Evolutionary conservation across 2,329 filamentous ascomycete species (phyloP).

Genomic region (Penicillium sp.): DNA sequence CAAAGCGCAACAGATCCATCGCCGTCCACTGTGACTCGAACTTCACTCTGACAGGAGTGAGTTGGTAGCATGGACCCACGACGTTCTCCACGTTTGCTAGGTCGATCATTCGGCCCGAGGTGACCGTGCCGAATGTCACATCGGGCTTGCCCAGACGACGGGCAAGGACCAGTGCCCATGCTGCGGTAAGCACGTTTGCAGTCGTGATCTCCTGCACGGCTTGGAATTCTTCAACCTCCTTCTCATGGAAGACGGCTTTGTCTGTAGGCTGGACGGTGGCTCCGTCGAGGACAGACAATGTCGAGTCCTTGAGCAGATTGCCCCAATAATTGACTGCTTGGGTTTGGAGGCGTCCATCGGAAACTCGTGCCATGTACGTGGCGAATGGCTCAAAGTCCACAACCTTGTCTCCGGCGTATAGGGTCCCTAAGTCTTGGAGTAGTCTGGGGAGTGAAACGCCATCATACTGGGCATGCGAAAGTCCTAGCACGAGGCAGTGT

Average conservation of each 20-base stretch:
- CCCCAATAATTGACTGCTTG: constrained; percentile 53
- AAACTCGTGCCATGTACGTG: constrained; percentile 38
- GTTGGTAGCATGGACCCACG: constrained; percentile 56
- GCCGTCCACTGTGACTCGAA: constrained; percentile 52
- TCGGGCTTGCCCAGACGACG: constrained; percentile 50
- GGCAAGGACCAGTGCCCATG: constrained; percentile 61
- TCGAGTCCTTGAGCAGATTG: constrained; percentile 53
- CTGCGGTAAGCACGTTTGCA: constrained; percentile 60
- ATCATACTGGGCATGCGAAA: constrained; percentile 67
- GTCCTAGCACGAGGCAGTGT: constrained; percentile 50
- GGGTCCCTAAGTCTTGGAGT: constrained; percentile 55
- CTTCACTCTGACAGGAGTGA: constrained; percentile 57
- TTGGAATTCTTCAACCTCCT: constrained; percentile 38
- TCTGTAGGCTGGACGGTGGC: constrained; percentile 19
- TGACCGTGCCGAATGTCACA: constrained; percentile 62
- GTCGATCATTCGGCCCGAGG: constrained; percentile 59
- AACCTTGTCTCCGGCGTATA: constrained; percentile 44
- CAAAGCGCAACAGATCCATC: constrained; percentile 47
- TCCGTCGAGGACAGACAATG: constrained; percentile 39
- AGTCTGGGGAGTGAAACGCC: constrained; percentile 61
- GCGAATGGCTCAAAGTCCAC: constrained; percentile 40
- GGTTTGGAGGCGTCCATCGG: constrained; percentile 33
- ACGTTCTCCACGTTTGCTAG: constrained; percentile 53
- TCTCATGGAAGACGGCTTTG: constrained; percentile 26
- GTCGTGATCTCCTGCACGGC: constrained; percentile 56